Evolutionary conservation across 257 asterid genomes (phyloP), one percentile per base, ranked within the genome.

Genomic region (Jacaranda mimosifolia): DNA sequence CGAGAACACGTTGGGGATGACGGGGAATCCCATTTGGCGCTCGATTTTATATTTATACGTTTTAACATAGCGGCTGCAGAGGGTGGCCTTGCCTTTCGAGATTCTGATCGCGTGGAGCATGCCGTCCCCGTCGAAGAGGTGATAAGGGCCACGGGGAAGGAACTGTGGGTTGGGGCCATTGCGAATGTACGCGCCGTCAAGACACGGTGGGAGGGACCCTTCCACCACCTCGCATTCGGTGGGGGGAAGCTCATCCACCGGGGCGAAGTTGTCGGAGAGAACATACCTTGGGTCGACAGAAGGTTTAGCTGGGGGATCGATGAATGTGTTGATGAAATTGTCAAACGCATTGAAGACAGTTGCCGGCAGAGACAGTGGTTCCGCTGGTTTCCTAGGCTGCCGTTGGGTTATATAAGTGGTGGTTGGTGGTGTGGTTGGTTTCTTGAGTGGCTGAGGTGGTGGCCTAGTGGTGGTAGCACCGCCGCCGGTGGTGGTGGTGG

Each of bases 101-200:
- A 92, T 88, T 64, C 9, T 86, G 36, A 92, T 65, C 17, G 92
- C 84, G 72, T 92, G 98, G 39, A 92, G 93, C 97, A 92, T 92
- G 17, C 97, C 97, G 66, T 92, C 97, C 9, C 97, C 97, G 40
- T 92, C 97, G 57, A 87, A 92, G 51, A 86, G 78, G 83, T 92
- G 97, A 89, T 91, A 89, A 0, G 95, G 93, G 0, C 97, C 97
- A 19, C 90, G 88, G 19, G 97, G 97, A 46, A 85, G 87, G 76
- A 86, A 84, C 64, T 92, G 97, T 1, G 97, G 96, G 72, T 90
- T 92, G 0, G 97, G 97, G 73, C 97, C 97, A 64, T 92, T 92
- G 39, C 97, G 92, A 56, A 92, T 86, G 84, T 92, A 92, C 11
- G 90, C 92, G 14, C 97, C 97, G 63, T 89, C 86, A 17, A 92